Percentiles rank a stretch among this genome's conserved stretches.
Conservation (phyloP, 1,139 yeast genomes). For the Suhomyces maxii region DNA sequence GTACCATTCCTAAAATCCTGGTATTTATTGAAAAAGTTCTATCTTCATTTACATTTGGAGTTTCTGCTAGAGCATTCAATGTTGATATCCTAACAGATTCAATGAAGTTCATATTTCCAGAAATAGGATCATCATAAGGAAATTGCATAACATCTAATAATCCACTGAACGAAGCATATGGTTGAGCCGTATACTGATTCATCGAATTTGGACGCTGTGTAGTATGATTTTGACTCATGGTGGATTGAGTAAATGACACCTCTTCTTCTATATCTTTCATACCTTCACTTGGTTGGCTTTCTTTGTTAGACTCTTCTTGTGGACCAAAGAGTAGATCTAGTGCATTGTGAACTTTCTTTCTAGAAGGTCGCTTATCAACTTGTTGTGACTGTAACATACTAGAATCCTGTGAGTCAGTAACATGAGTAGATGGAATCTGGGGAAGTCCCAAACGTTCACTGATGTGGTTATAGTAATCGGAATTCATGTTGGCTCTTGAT, state of each 20-base stretch:
- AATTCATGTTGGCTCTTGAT: background rate
- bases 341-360: slow-evolving; percentile 5
- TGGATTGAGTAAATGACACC: background rate
- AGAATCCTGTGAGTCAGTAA: background rate
- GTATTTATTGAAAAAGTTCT: slow-evolving; percentile 23
- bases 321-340: slow-evolving; percentile 1
- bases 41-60: slow-evolving; percentile 13
- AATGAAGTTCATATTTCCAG: slow-evolving; percentile 15
- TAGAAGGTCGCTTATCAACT: background rate
- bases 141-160: background rate
- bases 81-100: slow-evolving; percentile 15
- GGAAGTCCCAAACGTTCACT: background rate
- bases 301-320: too few species aligned
- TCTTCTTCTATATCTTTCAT: background rate
- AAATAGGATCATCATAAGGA: background rate
- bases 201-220: slow-evolving; percentile 1
- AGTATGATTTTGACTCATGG: background rate
- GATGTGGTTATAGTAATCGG: background rate
- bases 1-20: slow-evolving; percentile 19
- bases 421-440: background rate
- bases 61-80: slow-evolving; percentile 6
- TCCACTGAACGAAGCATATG: background rate
- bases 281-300: too few species aligned
- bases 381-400: slow-evolving; percentile 4
- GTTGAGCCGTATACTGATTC: slow-evolving; percentile 2